phyloP scores from a whole-genome alignment of 2,329 filamentous ascomycete species.

The Emergomyces orientalis region DNA sequence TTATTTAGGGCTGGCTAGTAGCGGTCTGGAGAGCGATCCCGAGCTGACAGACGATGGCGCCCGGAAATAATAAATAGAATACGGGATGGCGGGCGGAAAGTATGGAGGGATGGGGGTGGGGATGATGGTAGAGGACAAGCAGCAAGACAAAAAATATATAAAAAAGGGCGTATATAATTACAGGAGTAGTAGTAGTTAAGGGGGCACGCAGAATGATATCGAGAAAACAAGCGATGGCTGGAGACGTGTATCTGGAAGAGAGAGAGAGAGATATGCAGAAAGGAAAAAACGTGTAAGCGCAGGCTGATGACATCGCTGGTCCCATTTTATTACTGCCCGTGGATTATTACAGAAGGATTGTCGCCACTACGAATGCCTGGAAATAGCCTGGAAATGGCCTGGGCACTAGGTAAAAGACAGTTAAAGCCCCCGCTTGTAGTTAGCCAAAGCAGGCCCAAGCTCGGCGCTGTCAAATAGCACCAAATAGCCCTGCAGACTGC shows the following conservation, averaged over 20 bases:
- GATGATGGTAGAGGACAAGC: background rate
- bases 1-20: background rate
- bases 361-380: background rate
- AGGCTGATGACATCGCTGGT: background rate
- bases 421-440: background rate
- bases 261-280: background rate
- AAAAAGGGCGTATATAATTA: background rate
- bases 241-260: background rate
- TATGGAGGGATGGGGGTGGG: background rate
- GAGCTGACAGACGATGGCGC: background rate
- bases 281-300: background rate
- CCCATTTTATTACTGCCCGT: background rate
- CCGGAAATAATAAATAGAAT: background rate
- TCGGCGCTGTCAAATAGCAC: background rate
- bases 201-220: background rate
- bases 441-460: background rate
- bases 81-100: background rate
- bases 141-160: background rate
- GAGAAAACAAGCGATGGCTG: background rate
- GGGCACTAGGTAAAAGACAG: background rate
- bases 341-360: no score
- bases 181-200: background rate
- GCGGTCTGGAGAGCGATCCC: background rate
- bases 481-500: no score
- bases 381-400: background rate